Percentiles rank a stretch among this genome's conserved stretches.
These are phyloP conservation scores for Gelatoporia subvermispora DNA, from an alignment of 768 basidiomycete genomes.

Conservation along the genomic window DNA sequence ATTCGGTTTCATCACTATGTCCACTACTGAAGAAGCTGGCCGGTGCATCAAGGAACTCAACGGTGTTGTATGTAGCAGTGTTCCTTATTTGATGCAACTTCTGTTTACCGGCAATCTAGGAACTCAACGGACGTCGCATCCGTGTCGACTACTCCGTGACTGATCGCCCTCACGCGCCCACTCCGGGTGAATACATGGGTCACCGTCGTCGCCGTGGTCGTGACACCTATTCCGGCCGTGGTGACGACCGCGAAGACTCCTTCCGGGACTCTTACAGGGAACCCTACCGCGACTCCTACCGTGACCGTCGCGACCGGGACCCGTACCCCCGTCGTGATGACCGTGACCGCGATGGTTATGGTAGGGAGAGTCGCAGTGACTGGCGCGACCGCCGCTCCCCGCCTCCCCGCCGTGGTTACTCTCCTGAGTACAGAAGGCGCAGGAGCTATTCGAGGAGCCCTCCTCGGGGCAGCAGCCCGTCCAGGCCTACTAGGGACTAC, in stretches of 20 bases:
- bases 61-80: conserved; percentile 63
- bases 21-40: conserved; percentile 78
- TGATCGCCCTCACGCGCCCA: conserved; percentile 88
- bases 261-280: conserved; percentile 41
- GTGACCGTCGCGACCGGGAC: conserved; percentile 43
- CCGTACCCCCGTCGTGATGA: conserved; percentile 46
- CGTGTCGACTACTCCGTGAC: conserved; percentile 98
- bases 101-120: conserved; percentile 41
- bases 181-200: conserved; percentile 98
- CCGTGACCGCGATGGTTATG: conserved; percentile 49
- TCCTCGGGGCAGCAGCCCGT: conserved; percentile 62
- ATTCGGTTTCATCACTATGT: conserved; percentile 97
- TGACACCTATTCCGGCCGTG: conserved; percentile 32
- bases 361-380: conserved; percentile 65
- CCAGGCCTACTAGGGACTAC: conserved; percentile 37
- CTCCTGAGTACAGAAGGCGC: conserved; percentile 72
- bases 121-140: conserved; percentile 91
- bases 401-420: conserved; percentile 60
- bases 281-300: conserved; percentile 24
- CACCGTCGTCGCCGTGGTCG: conserved; percentile 58
- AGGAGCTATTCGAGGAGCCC: conserved; percentile 79
- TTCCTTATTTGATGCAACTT: too few relatives aligned
- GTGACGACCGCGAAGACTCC: conserved; percentile 30
- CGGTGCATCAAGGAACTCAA: conserved; percentile 88
- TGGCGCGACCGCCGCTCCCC: conserved; percentile 82